These are phyloP conservation scores for Phytophthora foliorum DNA, from an alignment of 352 stramenopile species.

Conservation along the genomic window DNA sequence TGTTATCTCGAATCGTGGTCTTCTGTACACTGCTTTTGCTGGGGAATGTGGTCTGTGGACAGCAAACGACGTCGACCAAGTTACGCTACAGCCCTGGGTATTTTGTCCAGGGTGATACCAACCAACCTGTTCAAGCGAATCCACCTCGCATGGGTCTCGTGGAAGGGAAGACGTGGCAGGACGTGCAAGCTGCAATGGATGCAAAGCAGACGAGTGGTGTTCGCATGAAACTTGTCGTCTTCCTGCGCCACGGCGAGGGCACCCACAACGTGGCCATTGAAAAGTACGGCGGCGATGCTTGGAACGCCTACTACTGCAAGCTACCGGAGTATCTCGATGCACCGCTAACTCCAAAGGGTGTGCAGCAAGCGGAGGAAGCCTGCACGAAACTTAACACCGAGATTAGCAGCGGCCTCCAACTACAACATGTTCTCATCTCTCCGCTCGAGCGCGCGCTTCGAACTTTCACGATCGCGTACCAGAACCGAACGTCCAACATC, in stretches of 20 bases:
- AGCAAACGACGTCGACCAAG: conserved; percentile 4
- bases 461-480: conserved; percentile 37
- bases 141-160: conserved; percentile 35
- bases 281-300: conserved; percentile 38
- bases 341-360: conserved; percentile 25
- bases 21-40: conserved; percentile 18
- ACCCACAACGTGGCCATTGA: conserved; percentile 42
- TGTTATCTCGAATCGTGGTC: not conserved
- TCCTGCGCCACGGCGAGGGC: conserved; percentile 40
- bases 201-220: conserved; percentile 3
- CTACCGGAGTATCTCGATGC: conserved; percentile 38
- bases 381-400: conserved; percentile 26
- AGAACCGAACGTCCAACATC: conserved; percentile 24
- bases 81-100: conserved; percentile 27
- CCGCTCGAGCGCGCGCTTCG: conserved; percentile 31
- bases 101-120: conserved; percentile 34
- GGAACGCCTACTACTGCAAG: conserved; percentile 39
- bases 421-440: conserved; percentile 37
- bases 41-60: conserved; percentile 1
- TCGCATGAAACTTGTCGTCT: conserved; percentile 35
- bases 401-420: conserved; percentile 18
- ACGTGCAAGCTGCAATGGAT: conserved; percentile 30
- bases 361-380: conserved; percentile 29
- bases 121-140: conserved; percentile 14
- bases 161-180: conserved; percentile 37